Base-by-base conservation (phyloP, 257 asterid genomes). In the Mentha longifolia region DNA sequence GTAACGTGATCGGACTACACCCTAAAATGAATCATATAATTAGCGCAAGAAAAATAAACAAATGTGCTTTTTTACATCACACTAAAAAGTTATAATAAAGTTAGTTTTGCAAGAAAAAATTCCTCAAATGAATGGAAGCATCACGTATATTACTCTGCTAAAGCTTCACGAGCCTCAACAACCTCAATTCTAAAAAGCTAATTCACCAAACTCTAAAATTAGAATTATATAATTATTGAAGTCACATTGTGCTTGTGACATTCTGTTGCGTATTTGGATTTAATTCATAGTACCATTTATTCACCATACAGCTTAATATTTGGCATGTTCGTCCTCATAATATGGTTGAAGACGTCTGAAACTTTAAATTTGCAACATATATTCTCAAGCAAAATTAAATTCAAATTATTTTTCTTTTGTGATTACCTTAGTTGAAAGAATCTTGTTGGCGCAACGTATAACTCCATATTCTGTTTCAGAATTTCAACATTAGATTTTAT, bases 231-330 rank as follows among this genome's bases (percentile, higher is more conserved):
- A 14, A 68, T 17, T 57, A 17, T 12, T 17, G 43, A 50, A 3
- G 49, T 22, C 62, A 61, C 61, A 10, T 3, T 33, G 39, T 37
- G 49, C 64, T 37, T 51, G 52, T 70, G 75, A 59, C 41, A 0
- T 71, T 71, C 68, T 59, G n/a, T 57, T 16, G 54, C 64, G 42
- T 43, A 16, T 25, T 28, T 30, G 12, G 16, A 45, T 16, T 14
- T 11, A 59, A 46, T 12, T 37, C 42, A 41, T 68, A n/a, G n/a
- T n/a, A 22, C 67, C 30, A 25, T 70, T 41, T 42, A 57, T 22
- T 70, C 74, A 28, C 19, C 20, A 56, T 15, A 6, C n/a, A 57
- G 14, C 39, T 5, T 31, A 59, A 59, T 13, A 47, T 22, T 50
- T 51, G n/a, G 62, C 31, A 46, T 31, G 25, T 71, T 28, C 31